Evolutionary conservation across 306 rosid genomes (phyloP).

Genomic region (Cucumis sativus): Cucumber_9930_V3 NC_026655.2:18738501-18739000

Average conservation of each 20-base stretch:
- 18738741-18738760: neutral
- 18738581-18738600: neutral
- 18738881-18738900: neutral
- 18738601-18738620: neutral
- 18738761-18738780: neutral
- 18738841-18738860: neutral
- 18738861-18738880: neutral
- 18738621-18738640: neutral
- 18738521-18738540: constrained; percentile 38
- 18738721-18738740: neutral
- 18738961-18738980: neutral
- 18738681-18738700: neutral
- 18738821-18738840: neutral
- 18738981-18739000: neutral
- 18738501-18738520: constrained; percentile 29
- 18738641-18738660: neutral
- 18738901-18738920: neutral
- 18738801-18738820: neutral
- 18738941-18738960: neutral
- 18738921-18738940: neutral
- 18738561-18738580: constrained; percentile 56
- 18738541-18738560: constrained; percentile 38
- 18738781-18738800: neutral
- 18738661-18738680: neutral
- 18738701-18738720: neutral